Percentiles rank a stretch among this genome's conserved stretches.
Evolutionary conservation across 2,329 filamentous ascomycete genomes (phyloP).

Genomic region (Aureobasidium namibiae): DNA sequence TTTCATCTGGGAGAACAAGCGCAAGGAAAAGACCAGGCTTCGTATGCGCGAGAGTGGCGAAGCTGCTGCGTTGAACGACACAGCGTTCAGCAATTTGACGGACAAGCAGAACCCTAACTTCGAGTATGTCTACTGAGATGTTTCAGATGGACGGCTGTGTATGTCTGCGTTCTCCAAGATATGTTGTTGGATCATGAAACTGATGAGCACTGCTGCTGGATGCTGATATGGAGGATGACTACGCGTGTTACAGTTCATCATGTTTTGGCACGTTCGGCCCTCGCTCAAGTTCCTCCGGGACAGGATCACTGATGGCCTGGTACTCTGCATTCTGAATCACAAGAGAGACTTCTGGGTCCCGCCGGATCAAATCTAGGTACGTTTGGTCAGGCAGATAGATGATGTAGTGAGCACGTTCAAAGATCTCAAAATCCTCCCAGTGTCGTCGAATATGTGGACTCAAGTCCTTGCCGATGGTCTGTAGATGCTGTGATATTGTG

Average conservation of each 20-base stretch:
- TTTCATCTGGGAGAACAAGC: background rate
- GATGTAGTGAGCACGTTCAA: background rate
- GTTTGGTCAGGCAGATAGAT: background rate
- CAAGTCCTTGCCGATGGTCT: background rate
- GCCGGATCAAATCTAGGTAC: background rate
- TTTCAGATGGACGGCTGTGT: too few relatives aligned
- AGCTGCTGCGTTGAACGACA: background rate
- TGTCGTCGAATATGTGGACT: background rate
- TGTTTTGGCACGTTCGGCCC: too few relatives aligned
- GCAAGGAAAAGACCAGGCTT: background rate
- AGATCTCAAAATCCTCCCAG: background rate
- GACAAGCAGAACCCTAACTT: conserved; percentile 16
- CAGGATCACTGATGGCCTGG: background rate
- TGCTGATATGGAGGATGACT: background rate
- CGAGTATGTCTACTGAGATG: conserved; percentile 12
- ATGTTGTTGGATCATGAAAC: too few relatives aligned
- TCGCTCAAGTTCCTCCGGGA: conserved; percentile 14
- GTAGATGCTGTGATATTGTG: background rate
- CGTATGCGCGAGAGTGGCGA: conserved; percentile 1
- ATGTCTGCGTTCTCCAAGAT: too few relatives aligned
- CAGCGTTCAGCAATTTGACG: conserved; percentile 10
- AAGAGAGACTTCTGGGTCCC: background rate
- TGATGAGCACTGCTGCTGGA: too few relatives aligned
- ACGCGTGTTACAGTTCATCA: too few relatives aligned
- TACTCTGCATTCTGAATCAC: background rate